Conservation (phyloP, 148 eudicot genomes). For the Cornus controversa region DNA sequence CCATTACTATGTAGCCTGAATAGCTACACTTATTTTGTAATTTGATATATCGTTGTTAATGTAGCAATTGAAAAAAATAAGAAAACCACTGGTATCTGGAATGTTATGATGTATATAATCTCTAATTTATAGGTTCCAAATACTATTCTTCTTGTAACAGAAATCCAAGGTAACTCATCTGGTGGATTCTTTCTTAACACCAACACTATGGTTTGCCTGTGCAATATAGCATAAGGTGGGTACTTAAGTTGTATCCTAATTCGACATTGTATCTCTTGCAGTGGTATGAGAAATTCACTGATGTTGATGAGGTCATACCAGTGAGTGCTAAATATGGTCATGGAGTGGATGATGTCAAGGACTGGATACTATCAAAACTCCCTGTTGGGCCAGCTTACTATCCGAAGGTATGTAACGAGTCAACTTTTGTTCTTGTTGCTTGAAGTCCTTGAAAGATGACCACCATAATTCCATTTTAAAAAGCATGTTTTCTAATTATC, state of each 20-base stretch:
- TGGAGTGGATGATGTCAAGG: slow-evolving; percentile 93
- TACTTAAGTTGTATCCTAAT: slow-evolving; percentile 9
- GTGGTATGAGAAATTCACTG: slow-evolving; percentile 95
- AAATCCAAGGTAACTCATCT: not conserved
- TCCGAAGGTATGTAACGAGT: slow-evolving; percentile 58
- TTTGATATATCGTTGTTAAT: slow-evolving; percentile 1
- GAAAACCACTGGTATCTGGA: no score
- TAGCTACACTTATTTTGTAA: not conserved
- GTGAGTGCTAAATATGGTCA: slow-evolving; percentile 98
- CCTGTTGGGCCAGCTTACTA: slow-evolving; percentile 84
- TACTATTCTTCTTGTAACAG: not conserved
- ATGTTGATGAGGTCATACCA: slow-evolving; percentile 95
- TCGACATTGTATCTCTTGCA: slow-evolving; percentile 27
- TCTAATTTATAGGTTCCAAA: no score
- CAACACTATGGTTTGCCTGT: not conserved
- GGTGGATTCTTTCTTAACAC: not conserved
- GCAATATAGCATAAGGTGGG: not conserved
- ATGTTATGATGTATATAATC: no score
- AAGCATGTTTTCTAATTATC: slow-evolving; percentile 19
- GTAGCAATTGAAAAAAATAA: not conserved
- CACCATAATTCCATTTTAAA: no score
- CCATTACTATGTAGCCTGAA: not conserved
- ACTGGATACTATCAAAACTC: slow-evolving; percentile 94
- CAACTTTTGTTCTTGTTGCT: slow-evolving; percentile 1
- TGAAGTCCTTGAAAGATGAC: no score